Evolutionary conservation across 441 rosid genomes (phyloP), one percentile per base, ranked within the genome.

Genomic region (Syzygium malaccense): DNA sequence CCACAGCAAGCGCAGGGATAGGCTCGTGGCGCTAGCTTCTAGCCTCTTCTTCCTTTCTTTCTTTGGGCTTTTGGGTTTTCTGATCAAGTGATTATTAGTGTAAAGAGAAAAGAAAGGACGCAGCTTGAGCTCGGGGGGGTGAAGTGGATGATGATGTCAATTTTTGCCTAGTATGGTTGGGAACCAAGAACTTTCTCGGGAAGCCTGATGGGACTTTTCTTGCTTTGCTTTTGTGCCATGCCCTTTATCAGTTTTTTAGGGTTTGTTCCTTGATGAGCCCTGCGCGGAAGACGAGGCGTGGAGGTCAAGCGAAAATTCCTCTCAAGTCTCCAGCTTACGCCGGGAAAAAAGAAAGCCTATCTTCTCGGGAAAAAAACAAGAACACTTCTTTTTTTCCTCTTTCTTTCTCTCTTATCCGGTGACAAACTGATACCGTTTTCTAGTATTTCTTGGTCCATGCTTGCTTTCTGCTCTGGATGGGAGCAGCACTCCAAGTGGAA

Each of bases 71-170:
- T 60, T 75, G 14, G 51, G 83, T 28, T 75, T 23, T 32, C 83
- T 23, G 18, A 15, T 41, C 49, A 23, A 75, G 83, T 75, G 83
- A 75, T 75, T 41, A 75, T 75, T 75, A 75, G 83, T 41, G 83
- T 48, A 26, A 41, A 75, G 41, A 75, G 83, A 41, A 75, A 75
- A 3, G 30, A 75, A 41, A 75, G 62, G 60, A 54, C 53, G 51
- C 48, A 17, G 41, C 41, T 62, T 53, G 71, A 87, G 86, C 88
- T 75, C 55, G 83, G 83, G 37, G 53, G 17, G 68, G n/a, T 51
- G 55, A 55, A 87, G 88, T 87, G 88, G 88, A 87, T 48, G 88
- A 37, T 87, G 88, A 78, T 87, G 89, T 87, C 89, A 87, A 87
- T 49, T 57, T n/a, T 30, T 57, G 45, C 80, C 33, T 49, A 58